Evolutionary conservation across 352 stramenopile species (phyloP), one percentile per base, ranked within the genome.

Genomic region (Aphanomyces euteiches): DNA sequence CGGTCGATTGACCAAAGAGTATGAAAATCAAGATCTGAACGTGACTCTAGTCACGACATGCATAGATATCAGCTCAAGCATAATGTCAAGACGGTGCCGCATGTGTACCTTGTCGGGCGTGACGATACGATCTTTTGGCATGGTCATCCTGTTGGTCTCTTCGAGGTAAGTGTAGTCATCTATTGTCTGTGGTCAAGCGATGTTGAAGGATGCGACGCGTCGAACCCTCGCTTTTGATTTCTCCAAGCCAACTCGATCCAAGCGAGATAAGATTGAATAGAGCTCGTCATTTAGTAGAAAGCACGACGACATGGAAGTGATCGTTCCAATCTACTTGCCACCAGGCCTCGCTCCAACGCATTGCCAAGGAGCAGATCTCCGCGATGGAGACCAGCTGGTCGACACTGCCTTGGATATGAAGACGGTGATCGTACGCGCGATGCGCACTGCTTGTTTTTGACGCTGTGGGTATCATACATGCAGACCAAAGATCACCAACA

Each of bases 1-100:
- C 39, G 84, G 83, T 8, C 75, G 77, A 63, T 86, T 90, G 78
- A 85, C 77, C 79, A 90, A 90, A 74, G 73, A 81, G 80, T 90
- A 65, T 50, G 43, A 12, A 50, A 50, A 12, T 1, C 10, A n/a
- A 50, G 1, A 2, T 12, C 10, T 53, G 45, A 53, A 53, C 45
- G 45, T 53, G 45, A 53, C 45, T 15, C 45, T 53, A n/a, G 45
- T 28, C 28, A 28, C 28, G 45, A n/a, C 1, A 19, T 53, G 13
- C 7, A 36, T 58, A 58, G 50, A 21, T 69, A 69, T 39, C 63
- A 69, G 28, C 63, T 69, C 41, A 43, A 3, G 40, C 63, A 69
- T 47, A 63, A 63, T 8, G 50, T 69, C 41, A 10, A 65, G 6
- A 58, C 47, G 10, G 10, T 69, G 40, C 63, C 63, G 5, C 63